Conservation (phyloP, 495 filamentous ascomycete species). For the Aspergillus taichungensis region DNA sequence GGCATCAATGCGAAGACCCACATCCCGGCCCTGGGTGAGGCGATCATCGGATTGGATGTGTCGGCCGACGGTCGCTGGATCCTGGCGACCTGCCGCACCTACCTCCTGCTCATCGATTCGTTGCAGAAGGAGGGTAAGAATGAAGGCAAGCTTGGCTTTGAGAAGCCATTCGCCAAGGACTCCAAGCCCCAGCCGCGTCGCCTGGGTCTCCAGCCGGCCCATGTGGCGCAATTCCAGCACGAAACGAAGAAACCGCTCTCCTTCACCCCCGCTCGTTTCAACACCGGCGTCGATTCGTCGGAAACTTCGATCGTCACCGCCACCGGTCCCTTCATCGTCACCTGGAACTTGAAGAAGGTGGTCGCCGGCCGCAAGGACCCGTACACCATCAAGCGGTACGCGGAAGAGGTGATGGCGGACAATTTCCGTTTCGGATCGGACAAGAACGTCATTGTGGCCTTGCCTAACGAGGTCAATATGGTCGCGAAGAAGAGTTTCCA, state of each 20-base stretch:
- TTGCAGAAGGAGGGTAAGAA: constrained; percentile 91
- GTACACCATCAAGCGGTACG: constrained; percentile 93
- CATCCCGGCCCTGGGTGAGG: constrained; percentile 89
- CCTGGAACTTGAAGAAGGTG: constrained; percentile 90
- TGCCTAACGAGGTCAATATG: constrained; percentile 98
- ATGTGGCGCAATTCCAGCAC: constrained; percentile 94
- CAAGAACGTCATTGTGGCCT: constrained; percentile 93
- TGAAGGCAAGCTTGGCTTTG: constrained; percentile 94
- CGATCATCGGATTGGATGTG: constrained; percentile 90
- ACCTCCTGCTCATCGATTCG: constrained; percentile 86
- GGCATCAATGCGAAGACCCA: constrained; percentile 97
- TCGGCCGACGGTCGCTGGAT: constrained; percentile 94
- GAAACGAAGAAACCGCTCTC: constrained; percentile 79
- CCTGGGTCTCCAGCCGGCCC: constrained; percentile 73
- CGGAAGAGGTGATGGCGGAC: constrained; percentile 93
- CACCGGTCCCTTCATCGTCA: constrained; percentile 95
- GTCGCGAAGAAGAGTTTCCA: constrained; percentile 75
- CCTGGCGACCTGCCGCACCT: constrained; percentile 88
- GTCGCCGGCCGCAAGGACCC: constrained; percentile 69
- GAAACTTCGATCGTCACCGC: constrained; percentile 94
- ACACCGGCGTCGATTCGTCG: constrained; percentile 68
- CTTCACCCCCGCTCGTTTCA: constrained; percentile 91
- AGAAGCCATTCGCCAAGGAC: constrained; percentile 86
- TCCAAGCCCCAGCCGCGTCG: constrained; percentile 88
- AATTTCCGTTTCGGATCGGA: constrained; percentile 96